Evolutionary conservation across 805 yeast genomes (phyloP).

Genomic region (Debaryomyces tyrocola): DNA sequence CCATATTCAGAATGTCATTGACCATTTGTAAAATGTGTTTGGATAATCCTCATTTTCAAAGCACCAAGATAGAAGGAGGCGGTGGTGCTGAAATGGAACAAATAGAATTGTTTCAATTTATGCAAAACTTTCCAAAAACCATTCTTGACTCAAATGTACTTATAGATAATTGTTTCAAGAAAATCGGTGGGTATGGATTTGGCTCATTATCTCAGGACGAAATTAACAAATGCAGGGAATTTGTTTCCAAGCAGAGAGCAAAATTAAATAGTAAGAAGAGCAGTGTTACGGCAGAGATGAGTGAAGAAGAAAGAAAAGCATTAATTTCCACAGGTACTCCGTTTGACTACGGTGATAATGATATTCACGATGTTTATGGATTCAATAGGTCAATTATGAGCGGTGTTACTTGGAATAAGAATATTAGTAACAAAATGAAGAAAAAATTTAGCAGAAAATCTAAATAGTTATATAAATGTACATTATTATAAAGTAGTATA

Average conservation of each 20-base stretch:
- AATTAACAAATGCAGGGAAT: constrained; percentile 71
- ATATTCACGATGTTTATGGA: constrained; percentile 45
- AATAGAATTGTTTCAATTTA: constrained; percentile 68
- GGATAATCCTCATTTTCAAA: constrained; percentile 59
- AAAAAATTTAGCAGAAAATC: constrained; percentile 26
- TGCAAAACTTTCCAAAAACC: constrained; percentile 79
- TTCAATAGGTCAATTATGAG: constrained; percentile 45
- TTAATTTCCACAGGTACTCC: constrained; percentile 19
- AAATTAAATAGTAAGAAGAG: constrained; percentile 29
- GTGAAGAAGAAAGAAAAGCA: constrained; percentile 38
- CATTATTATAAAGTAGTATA: background rate
- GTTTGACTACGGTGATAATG: constrained; percentile 19
- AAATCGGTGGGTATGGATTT: constrained; percentile 60
- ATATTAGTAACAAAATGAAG: constrained; percentile 55
- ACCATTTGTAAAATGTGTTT: constrained; percentile 71
- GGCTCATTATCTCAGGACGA: constrained; percentile 83
- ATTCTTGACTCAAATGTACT: constrained; percentile 67
- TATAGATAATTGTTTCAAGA: constrained; percentile 74
- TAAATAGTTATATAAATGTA: background rate
- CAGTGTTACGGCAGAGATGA: constrained; percentile 34
- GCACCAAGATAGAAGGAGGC: constrained; percentile 14
- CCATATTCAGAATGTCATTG: constrained; percentile 78
- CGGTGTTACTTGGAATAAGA: constrained; percentile 66
- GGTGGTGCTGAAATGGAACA: constrained; percentile 37
- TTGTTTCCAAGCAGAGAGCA: constrained; percentile 65